Evolutionary conservation across 345 rosid species (phyloP), one percentile per base, ranked within the genome.

Genomic region (Arabidopsis suecica): DNA sequence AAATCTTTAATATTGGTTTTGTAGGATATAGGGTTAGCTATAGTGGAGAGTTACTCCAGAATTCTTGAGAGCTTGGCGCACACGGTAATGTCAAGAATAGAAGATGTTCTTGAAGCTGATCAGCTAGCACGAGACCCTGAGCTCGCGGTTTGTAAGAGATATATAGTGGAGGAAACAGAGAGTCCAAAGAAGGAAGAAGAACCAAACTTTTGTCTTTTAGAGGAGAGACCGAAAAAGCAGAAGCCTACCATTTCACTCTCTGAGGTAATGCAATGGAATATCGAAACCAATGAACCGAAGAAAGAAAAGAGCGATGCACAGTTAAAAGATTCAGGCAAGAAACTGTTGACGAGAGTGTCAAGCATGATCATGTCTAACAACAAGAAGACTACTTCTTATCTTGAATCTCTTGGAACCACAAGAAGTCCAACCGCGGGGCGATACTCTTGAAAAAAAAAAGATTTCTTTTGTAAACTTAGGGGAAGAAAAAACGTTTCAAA

Each of bases 41-140:
- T 90, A 61, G 71, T 90, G 33, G 98, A 93, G 81, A 90, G 97
- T 77, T 93, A 93, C 76, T 93, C 98, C 3, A 86, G 98, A 73
- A 82, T 90, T 63, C 79, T 93, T 32, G 97, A 90, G 60, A 93
- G 89, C 88, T 83, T 93, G 87, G 95, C 98, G 25, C 85, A 80
- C 81, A 88, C 88, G 3, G 84, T 90, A 28, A 33, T 85, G 75
- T 90, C 93, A 0, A 80, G 93, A 66, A 90, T 93, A 0, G 95
- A 90, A 68, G 98, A 90, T 68, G 97, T 93, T 30, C 84, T 90
- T 14, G 83, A 76, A 67, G 89, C 90, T 4, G 93, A 93, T 80
- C 72, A 81, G 48, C 72, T 77, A 5, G 34, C 83, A 0, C 83
- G 72, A 56, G 84, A 87, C 58, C 89, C 92, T 71, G 71, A 82